Evolutionary conservation across 345 rosid genomes (phyloP).

Genomic region (Turnera subulata): DNA sequence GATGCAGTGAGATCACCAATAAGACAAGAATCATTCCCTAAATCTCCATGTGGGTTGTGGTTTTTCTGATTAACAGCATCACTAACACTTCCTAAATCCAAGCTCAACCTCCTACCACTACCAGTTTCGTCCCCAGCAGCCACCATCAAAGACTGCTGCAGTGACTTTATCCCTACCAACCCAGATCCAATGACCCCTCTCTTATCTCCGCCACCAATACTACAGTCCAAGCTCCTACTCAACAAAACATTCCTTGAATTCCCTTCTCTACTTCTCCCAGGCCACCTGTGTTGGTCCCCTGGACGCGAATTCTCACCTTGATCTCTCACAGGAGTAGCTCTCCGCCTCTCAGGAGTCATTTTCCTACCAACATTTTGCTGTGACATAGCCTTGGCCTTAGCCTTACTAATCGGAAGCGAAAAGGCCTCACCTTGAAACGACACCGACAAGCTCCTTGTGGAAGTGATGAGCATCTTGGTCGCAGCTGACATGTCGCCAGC

Average conservation of each 20-base stretch:
- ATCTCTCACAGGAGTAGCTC: conserved; percentile 36
- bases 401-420: conserved; percentile 82
- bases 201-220: conserved; percentile 28
- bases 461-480: conserved; percentile 72
- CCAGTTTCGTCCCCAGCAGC: conserved; percentile 30
- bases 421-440: conserved; percentile 89
- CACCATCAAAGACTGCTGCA: conserved; percentile 49
- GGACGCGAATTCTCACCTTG: conserved; percentile 55
- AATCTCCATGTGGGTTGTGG: conserved; percentile 36
- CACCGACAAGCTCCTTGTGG: conserved; percentile 82
- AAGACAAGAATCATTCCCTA: conserved; percentile 39
- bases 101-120: conserved; percentile 41
- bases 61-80: conserved; percentile 18
- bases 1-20: conserved; percentile 60
- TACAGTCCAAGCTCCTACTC: conserved; percentile 57
- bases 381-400: conserved; percentile 43
- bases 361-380: conserved; percentile 44
- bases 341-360: conserved; percentile 49
- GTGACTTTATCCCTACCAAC: conserved; percentile 34
- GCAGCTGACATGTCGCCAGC: conserved; percentile 52
- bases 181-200: conserved; percentile 58
- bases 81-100: conserved; percentile 41
- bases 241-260: conserved; percentile 33
- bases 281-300: conserved; percentile 69
- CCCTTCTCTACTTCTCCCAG: conserved; percentile 56